A percentile compares a stretch with the other conserved stretches of the same genome.
Evolutionary conservation across 352 stramenopile species (phyloP).

Genomic region (Phytopythium oedochilum): DNA sequence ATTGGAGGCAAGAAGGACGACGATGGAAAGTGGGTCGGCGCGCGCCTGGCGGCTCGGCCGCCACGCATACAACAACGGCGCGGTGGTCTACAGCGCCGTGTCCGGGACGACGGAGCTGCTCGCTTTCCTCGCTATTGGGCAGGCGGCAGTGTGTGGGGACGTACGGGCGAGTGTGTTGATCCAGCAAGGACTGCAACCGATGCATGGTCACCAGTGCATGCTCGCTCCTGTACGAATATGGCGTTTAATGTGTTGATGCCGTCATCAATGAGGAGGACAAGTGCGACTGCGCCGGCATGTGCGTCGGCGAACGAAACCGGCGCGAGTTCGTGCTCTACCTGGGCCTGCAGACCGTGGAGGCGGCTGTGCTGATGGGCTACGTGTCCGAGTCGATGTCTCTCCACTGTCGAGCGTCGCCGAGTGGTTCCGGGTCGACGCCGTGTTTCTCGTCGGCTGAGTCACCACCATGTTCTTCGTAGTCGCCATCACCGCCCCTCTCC

Average conservation of each 20-base stretch:
- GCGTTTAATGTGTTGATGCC: background rate
- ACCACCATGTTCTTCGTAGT: conserved; percentile 51
- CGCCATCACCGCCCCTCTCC: conserved; percentile 50
- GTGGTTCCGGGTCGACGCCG: conserved; percentile 66
- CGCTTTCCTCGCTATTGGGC: no score
- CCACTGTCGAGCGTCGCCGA: conserved; percentile 51
- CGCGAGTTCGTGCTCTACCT: conserved; percentile 65
- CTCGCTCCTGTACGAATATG: background rate
- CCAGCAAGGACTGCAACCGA: conserved; percentile 65
- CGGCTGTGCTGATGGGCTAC: conserved; percentile 37
- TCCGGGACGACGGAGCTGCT: conserved; percentile 24
- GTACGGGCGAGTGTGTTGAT: conserved; percentile 5
- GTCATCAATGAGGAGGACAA: conserved; percentile 15
- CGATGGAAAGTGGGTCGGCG: no score
- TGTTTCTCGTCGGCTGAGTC: conserved; percentile 62
- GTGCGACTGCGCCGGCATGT: conserved; percentile 76
- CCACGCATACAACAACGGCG: conserved; percentile 54
- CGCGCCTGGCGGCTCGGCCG: conserved; percentile 63
- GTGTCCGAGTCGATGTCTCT: conserved; percentile 48
- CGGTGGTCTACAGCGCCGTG: conserved; percentile 30
- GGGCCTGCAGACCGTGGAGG: conserved; percentile 51
- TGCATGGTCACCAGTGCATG: conserved; percentile 79
- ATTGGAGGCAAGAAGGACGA: no score
- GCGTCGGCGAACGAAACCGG: conserved; percentile 66
- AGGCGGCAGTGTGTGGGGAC: no score